Evolutionary conservation across 257 asterid species (phyloP).

Genomic region (Phtheirospermum japonicum): DNA sequence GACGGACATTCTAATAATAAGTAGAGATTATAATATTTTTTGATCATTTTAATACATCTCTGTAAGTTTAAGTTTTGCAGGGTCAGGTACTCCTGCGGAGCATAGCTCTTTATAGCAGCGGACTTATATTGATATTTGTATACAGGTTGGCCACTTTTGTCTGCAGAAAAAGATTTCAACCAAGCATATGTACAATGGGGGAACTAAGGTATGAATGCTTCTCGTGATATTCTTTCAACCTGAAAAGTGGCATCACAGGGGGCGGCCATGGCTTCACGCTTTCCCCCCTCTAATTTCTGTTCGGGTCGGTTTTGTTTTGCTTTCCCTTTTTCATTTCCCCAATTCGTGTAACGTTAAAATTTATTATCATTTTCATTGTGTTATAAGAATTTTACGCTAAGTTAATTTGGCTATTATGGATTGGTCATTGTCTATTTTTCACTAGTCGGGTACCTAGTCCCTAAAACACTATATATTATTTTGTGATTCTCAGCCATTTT

Average conservation of each 20-base stretch:
- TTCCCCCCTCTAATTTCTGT: background rate
- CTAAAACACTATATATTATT: too few relatives aligned
- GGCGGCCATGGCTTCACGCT: slow-evolving; percentile 6
- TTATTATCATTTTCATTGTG: background rate
- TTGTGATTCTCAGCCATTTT: too few relatives aligned
- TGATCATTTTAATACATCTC: slow-evolving; percentile 33
- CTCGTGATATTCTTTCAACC: slow-evolving; percentile 9
- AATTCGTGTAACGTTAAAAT: background rate
- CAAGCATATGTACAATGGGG: background rate
- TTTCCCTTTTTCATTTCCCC: background rate
- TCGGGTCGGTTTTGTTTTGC: background rate
- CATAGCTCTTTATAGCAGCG: slow-evolving; percentile 32
- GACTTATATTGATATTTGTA: slow-evolving; percentile 48
- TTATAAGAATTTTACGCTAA: too few relatives aligned
- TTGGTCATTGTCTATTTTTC: too few relatives aligned
- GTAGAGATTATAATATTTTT: background rate
- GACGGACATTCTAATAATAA: background rate
- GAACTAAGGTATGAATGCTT: slow-evolving; percentile 17
- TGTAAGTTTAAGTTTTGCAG: slow-evolving; percentile 47
- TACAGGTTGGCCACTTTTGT: slow-evolving; percentile 45
- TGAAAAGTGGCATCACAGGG: slow-evolving; percentile 2
- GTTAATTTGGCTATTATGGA: background rate
- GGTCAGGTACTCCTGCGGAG: slow-evolving; percentile 48
- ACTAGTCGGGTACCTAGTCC: too few relatives aligned
- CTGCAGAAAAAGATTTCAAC: slow-evolving; percentile 35